These are phyloP conservation scores for Suzukiozyma palmioleophila DNA, from an alignment of 1,139 yeast genomes.

Conservation along the genomic window DNA sequence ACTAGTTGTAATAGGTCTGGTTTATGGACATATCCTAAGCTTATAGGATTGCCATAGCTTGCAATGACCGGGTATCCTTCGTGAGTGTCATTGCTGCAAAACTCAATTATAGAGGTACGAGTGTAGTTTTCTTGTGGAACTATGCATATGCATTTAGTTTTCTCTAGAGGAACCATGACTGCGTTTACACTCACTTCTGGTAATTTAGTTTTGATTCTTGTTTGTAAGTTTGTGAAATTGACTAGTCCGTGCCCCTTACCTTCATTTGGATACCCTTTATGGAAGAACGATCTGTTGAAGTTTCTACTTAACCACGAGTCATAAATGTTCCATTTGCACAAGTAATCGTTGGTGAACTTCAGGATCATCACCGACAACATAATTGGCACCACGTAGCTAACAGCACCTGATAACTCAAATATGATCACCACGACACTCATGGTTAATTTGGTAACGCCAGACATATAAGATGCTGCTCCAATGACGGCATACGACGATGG, in stretches of 20 bases:
- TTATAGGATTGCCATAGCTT: constrained; percentile 21
- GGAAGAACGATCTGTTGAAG: constrained; percentile 18
- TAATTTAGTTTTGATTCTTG: constrained; percentile 24
- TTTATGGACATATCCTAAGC: constrained; percentile 36
- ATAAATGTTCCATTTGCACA: constrained; percentile 45
- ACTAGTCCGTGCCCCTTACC: constrained; percentile 43
- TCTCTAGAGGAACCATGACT: constrained; percentile 30
- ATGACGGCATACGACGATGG: constrained; percentile 61
- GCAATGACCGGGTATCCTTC: constrained; percentile 43
- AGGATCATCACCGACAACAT: constrained; percentile 55
- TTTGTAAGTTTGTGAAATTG: constrained; percentile 28
- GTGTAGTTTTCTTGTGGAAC: constrained; percentile 28
- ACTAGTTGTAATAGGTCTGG: constrained; percentile 18
- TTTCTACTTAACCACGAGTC: constrained; percentile 38
- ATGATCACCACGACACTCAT: constrained; percentile 54
- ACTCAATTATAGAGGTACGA: constrained; percentile 13
- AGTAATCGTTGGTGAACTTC: constrained; percentile 46
- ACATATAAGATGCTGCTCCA: constrained; percentile 56
- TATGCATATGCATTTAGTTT: constrained; percentile 26
- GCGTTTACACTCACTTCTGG: constrained; percentile 30
- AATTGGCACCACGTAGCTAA: constrained; percentile 54
- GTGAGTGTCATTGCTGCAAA: constrained; percentile 30
- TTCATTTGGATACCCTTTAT: constrained; percentile 17
- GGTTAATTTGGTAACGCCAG: constrained; percentile 54
- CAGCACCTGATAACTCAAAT: constrained; percentile 58